Base-by-base conservation (phyloP, 257 asterid genomes). In the Sherardia arvensis region DNA sequence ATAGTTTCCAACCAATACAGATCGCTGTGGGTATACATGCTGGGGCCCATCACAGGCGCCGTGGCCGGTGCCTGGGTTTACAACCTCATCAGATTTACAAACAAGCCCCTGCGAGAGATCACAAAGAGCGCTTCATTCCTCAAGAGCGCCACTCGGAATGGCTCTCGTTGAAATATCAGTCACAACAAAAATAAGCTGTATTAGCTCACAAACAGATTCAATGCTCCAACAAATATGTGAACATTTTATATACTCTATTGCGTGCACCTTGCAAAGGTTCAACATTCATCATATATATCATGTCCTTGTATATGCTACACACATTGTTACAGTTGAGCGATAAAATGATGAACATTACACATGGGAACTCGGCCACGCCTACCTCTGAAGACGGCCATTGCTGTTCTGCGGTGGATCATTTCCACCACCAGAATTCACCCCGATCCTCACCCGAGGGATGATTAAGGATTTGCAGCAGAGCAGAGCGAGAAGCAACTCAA, bases 61-160 rank as follows among this genome's bases (percentile, higher is more conserved):
- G 62, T 87, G 2, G 81, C 86, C 0, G 97, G 97, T 15, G 94
- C 90, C 0, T 90, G 94, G 97, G 88, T 85, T 54, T 90, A 90
- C 66, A 90, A 90, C 34, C 61, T 84, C 7, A 79, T 90, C 65
- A 77, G 97, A 71, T 85, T 87, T 61, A 90, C 97, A 0, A 70
- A 87, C 27, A 85, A 85, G 62, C 94, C 95, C 26, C 83, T 87
- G 9, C 78, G 95, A 18, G 95, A 90, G 57, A 82, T 87, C 7
- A 82, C 95, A 0, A 90, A 85, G 64, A 80, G 85, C 43, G 84
- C 68, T 1, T 85, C 95, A 1, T 90, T 90, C 69, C 87, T 90
- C 33, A 82, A 61, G 60, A 68, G 43, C 49, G 28, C 78, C 8
- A 18, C 70, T 17, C 74, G 71, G 36, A 32, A 34, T 20, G 8